These are phyloP conservation scores for Neofusicoccum sp. DNA, from an alignment of 2,329 filamentous ascomycete species.

Conservation along the genomic window DNA sequence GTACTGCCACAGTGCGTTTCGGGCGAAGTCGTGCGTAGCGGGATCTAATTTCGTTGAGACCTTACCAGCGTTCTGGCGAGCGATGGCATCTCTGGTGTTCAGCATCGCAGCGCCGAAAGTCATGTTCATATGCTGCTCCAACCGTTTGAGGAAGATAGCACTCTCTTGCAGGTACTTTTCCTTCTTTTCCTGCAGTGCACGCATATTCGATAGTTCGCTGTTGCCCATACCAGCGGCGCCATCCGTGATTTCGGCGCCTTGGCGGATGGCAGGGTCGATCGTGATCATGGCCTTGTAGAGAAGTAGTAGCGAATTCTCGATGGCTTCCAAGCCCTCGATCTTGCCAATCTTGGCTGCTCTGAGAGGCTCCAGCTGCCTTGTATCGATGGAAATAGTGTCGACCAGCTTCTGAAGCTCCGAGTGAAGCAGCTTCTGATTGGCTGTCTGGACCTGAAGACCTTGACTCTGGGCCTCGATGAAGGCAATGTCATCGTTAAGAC, in stretches of 20 bases:
- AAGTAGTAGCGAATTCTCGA: conserved; percentile 73
- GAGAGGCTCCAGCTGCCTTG: conserved; percentile 70
- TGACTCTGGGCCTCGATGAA: conserved; percentile 98
- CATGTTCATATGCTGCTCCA: conserved; percentile 77
- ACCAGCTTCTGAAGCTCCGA: conserved; percentile 87
- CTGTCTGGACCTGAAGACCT: conserved; percentile 92
- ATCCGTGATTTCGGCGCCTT: conserved; percentile 32
- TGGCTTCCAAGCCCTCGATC: conserved; percentile 67
- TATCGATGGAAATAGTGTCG: conserved; percentile 84
- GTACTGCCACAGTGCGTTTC: conserved; percentile 80
- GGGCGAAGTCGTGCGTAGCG: conserved; percentile 66
- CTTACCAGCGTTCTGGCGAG: conserved; percentile 46
- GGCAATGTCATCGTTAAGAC: conserved; percentile 89
- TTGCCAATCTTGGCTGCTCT: conserved; percentile 71
- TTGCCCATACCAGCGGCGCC: conserved; percentile 60
- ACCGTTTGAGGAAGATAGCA: conserved; percentile 70
- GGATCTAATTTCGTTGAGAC: conserved; percentile 62
- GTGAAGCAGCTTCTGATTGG: conserved; percentile 92
- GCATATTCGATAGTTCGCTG: conserved; percentile 79
- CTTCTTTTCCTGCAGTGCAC: conserved; percentile 90
- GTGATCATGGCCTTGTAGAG: conserved; percentile 92
- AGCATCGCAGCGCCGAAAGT: conserved; percentile 76
- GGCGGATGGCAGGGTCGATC: conserved; percentile 78
- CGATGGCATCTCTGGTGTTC: conserved; percentile 64
- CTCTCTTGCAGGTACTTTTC: conserved; percentile 81